Evolutionary conservation across 257 asterid species (phyloP), one percentile per base, ranked within the genome.

Genomic region (Scutellaria galericulata): DNA sequence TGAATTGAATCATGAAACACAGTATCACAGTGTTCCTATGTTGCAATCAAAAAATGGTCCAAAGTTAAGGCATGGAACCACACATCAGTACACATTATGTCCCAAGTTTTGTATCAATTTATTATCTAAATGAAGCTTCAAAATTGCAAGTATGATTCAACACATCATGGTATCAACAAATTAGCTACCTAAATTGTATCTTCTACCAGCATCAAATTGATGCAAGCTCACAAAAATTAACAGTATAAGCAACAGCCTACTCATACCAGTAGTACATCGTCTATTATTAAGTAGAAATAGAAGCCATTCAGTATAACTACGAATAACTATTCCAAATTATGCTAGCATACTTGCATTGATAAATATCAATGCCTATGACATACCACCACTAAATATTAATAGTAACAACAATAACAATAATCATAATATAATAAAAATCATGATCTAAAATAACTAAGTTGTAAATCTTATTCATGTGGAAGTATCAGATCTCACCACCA

Each of bases 401-500:
- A 40, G 20, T 66, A 35, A 37, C n/a, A 62, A 45, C 6, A 35
- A 15, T 18, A 9, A 51, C n/a, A 35, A 78, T 9, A 76, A 31
- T 27, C 39, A 55, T 10, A 67, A 39, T 15, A 9, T 20, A 61
- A 37, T 41, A 41, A 27, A 66, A 59, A 39, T 48, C 24, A 20
- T 46, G 69, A 64, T 68, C 31, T 41, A 76, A 46, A 57, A 54
- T 63, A 64, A 70, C 40, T 37, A 68, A 9, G 5, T 64, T 10
- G 50, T 22, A 35, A 15, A 52, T 68, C 52, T 41, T 14, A 40
- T 57, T 14, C 8, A 66, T 55, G 72, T 39, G 8, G 15, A 44
- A 31, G 74, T 59, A 66, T 73, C 54, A 75, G 70, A 54, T 71
- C 98, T 87, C 86, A 95, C 98, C 99, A 48, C 99, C 99, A 79